phyloP scores from a whole-genome alignment of 768 basidiomycete species.

The Postia placenta region DNA sequence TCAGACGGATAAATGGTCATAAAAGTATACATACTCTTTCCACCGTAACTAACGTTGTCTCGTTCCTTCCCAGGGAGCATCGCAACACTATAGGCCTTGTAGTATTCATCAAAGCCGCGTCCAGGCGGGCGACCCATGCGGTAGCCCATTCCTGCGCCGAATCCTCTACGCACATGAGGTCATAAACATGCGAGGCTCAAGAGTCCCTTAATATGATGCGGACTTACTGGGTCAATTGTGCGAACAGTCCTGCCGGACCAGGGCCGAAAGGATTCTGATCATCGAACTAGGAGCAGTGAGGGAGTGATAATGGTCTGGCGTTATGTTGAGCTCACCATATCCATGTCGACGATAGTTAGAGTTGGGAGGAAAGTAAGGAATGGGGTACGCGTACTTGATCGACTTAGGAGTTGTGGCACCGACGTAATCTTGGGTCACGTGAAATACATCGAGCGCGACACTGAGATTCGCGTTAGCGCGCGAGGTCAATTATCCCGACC shows the following conservation, averaged over 20 bases:
- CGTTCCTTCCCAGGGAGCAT: constrained; percentile 85
- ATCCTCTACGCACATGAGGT: background rate
- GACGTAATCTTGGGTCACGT: constrained; percentile 6
- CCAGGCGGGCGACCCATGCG: constrained; percentile 48
- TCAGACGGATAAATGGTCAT: constrained; percentile 5
- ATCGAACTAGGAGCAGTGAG: no score
- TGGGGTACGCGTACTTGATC: background rate
- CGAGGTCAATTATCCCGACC: background rate
- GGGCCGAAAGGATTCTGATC: constrained; percentile 24
- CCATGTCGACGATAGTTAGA: constrained; percentile 5
- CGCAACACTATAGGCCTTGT: constrained; percentile 92
- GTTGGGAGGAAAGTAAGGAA: background rate
- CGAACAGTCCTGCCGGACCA: constrained; percentile 56
- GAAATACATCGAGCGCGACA: background rate
- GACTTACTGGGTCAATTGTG: constrained; percentile 56
- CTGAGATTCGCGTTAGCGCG: background rate
- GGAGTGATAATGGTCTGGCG: no score
- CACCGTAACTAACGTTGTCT: constrained; percentile 92
- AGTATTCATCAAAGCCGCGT: constrained; percentile 83
- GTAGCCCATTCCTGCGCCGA: constrained; percentile 33
- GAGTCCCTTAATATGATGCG: background rate
- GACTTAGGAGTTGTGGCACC: background rate
- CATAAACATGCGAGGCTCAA: background rate
- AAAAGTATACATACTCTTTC: constrained; percentile 73
- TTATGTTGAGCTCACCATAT: background rate